Evolutionary conservation across 2,329 filamentous ascomycete genomes (phyloP).

Genomic region (Alternaria arbusti): DNA sequence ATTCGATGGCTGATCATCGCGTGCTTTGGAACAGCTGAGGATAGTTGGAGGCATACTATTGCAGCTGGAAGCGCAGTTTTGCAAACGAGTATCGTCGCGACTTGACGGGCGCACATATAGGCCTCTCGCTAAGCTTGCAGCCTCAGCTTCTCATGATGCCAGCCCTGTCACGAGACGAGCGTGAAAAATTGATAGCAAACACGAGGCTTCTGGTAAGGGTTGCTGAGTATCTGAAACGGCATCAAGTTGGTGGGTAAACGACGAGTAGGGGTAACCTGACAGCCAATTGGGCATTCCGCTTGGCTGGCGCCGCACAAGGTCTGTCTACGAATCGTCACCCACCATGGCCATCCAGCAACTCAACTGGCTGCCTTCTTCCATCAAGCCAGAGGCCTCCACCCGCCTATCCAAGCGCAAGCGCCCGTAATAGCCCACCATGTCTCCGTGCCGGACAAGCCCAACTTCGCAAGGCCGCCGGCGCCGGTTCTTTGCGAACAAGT

Average conservation of each 20-base stretch:
- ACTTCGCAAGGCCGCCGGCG: conserved; percentile 32
- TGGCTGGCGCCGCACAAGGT: conserved; percentile 36
- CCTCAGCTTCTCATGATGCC: conserved; percentile 32
- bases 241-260: conserved; percentile 34
- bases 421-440: conserved; percentile 39
- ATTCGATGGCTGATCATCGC: conserved; percentile 24
- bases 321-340: conserved; percentile 45
- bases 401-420: conserved; percentile 46
- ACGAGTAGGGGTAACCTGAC: conserved; percentile 26
- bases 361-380: conserved; percentile 38
- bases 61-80: conserved; percentile 22
- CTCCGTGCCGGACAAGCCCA: conserved; percentile 36
- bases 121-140: conserved; percentile 27
- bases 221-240: conserved; percentile 33
- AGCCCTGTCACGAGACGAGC: conserved; percentile 24
- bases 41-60: conserved; percentile 3
- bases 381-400: conserved; percentile 36
- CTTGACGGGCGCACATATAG: conserved; percentile 12
- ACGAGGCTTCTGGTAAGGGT: conserved; percentile 19
- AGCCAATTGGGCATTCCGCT: conserved; percentile 37
- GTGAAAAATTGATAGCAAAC: conserved; percentile 16
- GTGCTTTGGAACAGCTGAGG: conserved; percentile 16
- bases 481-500: conserved; percentile 22
- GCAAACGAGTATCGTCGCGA: conserved; percentile 20
- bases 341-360: conserved; percentile 36